Evolutionary conservation across 202 grass and related monocot genomes (phyloP), one percentile per base, ranked within the genome.

Genomic region (Digitaria exilis): DNA sequence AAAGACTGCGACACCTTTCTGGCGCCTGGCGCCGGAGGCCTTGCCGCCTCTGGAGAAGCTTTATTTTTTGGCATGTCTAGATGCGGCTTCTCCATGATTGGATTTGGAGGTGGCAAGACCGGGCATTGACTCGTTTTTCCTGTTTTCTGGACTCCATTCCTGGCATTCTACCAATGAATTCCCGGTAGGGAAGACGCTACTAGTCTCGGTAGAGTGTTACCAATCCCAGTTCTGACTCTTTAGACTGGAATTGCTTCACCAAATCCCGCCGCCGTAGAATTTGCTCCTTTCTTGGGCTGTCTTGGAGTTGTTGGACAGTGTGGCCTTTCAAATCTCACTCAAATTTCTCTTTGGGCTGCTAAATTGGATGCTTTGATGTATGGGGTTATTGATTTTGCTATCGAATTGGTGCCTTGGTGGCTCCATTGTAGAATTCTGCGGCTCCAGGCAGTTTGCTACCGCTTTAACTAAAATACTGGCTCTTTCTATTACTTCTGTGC

Each of bases 401-500:
- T 15, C 25, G 1, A 16, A 34, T 52, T 62, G 6, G 19, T 8
- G 29, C 61, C 68, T 69, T 71, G 19, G 29, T 64, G 29, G 42
- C 25, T 9, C 21, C 45, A 35, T 0, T 7, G 12, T 5, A 12
- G 1, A 7, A 66, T 69, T 69, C 15, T 17, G 14, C n/a, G 8
- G 21, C 4, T 37, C 17, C 0, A 10, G 16, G 48, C 9, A 1
- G 12, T 8, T 30, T 19, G 30, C 29, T 58, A 41, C 45, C 30
- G 24, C 9, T 9, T 6, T 5, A 15, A 1, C 64, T 39, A n/a
- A 59, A 76, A 16, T 21, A 30, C 52, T 76, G 35, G 7, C 32
- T 4, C 63, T 58, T 62, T 21, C 11, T 52, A 5, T 73, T 75
- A 25, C 19, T 61, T 34, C n/a, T 30, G 2, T 86, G 84, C 89